Evolutionary conservation across 73 alveolate species (phyloP), one percentile per base, ranked within the genome.

Genomic region (Breviolum minutum): DNA sequence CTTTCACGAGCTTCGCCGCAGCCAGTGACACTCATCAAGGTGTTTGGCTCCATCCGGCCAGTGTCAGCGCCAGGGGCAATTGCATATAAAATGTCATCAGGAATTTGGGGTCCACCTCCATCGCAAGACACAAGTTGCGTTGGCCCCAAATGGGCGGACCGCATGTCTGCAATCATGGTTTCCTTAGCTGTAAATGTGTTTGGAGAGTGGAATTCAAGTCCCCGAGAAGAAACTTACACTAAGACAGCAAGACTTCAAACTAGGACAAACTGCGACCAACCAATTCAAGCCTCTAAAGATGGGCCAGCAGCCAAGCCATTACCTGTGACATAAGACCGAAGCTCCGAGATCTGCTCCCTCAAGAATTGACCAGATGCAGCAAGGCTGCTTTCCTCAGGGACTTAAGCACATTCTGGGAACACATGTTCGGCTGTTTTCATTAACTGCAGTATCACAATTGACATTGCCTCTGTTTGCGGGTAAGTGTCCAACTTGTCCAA

Each of bases 141-240:
- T 71, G 82, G 82, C 82, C 82, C 82, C 82, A 71, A 71, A 77
- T 77, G 87, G n/a, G 87, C 87, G 29, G 54, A 8, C 63, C 26
- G 17, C 64, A 77, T 8, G 26, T 77, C 87, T 14, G 87, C 3
- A 0, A 17, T 77, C 87, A 22, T 77, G 54, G 13, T 22, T n/a
- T 0, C 3, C 1, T n/a, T 22, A 2, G 12, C 61, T 29, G 11
- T n/a, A n/a, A n/a, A n/a, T n/a, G n/a, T n/a, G n/a, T n/a, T n/a
- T n/a, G n/a, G n/a, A n/a, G n/a, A n/a, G n/a, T n/a, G n/a, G n/a
- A n/a, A n/a, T n/a, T n/a, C n/a, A n/a, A n/a, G n/a, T n/a, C n/a
- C n/a, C n/a, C n/a, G n/a, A n/a, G n/a, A n/a, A n/a, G n/a, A n/a
- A n/a, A n/a, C n/a, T n/a, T n/a, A n/a, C n/a, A n/a, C n/a, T n/a